Conservation (phyloP, 2,329 filamentous ascomycete genomes). For the Neonectria hederae region DNA sequence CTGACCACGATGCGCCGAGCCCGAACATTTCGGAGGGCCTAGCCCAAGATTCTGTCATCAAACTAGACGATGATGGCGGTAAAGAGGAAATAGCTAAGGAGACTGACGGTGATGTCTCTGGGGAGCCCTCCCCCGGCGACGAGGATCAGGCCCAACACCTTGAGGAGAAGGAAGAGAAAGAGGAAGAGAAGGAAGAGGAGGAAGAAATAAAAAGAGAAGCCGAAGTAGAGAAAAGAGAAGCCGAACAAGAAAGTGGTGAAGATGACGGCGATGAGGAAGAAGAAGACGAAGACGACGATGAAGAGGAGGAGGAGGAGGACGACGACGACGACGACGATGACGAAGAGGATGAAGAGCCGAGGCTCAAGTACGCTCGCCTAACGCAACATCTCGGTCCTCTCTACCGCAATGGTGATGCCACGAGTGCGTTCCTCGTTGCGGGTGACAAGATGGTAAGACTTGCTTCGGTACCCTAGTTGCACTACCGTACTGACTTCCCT, state of each 20-base stretch:
- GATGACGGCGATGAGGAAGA: slow-evolving; percentile 40
- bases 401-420: slow-evolving; percentile 95
- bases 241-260: slow-evolving; percentile 30
- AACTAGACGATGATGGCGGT: slow-evolving; percentile 30
- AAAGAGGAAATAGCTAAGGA: slow-evolving; percentile 52
- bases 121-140: not conserved
- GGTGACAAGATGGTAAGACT: slow-evolving; percentile 92
- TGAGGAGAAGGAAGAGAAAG: slow-evolving; percentile 27
- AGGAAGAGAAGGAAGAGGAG: slow-evolving; percentile 31
- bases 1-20: slow-evolving; percentile 4
- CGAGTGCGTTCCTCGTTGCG: slow-evolving; percentile 87
- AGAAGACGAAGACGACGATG: slow-evolving; percentile 51
- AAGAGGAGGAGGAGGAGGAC: slow-evolving; percentile 63
- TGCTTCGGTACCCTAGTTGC: not conserved
- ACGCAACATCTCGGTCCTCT: slow-evolving; percentile 82
- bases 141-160: slow-evolving; percentile 24
- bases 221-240: slow-evolving; percentile 33
- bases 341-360: slow-evolving; percentile 92
- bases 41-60: not conserved
- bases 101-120: slow-evolving; percentile 49
- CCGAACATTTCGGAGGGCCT: not conserved
- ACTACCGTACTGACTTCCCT: slow-evolving; percentile 34
- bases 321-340: slow-evolving; percentile 78
- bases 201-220: slow-evolving; percentile 19
- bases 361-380: slow-evolving; percentile 89